Conservation (phyloP, 306 rosid species). For the Trifolium fragiferum region DNA sequence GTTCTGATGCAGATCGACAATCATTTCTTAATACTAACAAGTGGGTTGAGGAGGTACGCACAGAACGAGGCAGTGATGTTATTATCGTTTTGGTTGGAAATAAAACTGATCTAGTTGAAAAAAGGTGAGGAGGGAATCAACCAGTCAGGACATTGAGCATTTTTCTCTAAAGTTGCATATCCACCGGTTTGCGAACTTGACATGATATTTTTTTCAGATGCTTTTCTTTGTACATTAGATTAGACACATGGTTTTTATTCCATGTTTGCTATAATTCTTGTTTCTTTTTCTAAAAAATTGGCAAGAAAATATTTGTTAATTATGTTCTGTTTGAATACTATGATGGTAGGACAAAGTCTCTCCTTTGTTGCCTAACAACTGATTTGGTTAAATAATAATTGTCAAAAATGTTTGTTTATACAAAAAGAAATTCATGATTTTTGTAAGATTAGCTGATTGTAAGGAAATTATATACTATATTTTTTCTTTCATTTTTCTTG, state of each 20-base stretch:
- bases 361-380: background rate
- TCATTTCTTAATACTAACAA: constrained; percentile 83
- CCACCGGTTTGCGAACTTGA: constrained; percentile 13
- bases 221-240: background rate
- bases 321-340: constrained; percentile 12
- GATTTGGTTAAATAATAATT: background rate
- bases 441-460: background rate
- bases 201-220: background rate
- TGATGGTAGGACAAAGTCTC: background rate
- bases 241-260: constrained; percentile 19
- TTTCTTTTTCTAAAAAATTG: constrained; percentile 6
- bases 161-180: background rate
- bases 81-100: constrained; percentile 93
- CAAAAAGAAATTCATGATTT: background rate
- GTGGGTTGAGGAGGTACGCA: constrained; percentile 96
- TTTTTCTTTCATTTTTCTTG: background rate
- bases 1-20: constrained; percentile 73
- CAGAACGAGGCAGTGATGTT: constrained; percentile 93
- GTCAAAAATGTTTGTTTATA: constrained; percentile 11
- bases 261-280: background rate
- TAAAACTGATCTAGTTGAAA: constrained; percentile 97
- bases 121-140: constrained; percentile 65
- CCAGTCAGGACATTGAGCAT: background rate
- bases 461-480: background rate
- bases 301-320: background rate